Base-by-base conservation (phyloP, 768 basidiomycete species). In the Agrocybe chaxingu region DNA sequence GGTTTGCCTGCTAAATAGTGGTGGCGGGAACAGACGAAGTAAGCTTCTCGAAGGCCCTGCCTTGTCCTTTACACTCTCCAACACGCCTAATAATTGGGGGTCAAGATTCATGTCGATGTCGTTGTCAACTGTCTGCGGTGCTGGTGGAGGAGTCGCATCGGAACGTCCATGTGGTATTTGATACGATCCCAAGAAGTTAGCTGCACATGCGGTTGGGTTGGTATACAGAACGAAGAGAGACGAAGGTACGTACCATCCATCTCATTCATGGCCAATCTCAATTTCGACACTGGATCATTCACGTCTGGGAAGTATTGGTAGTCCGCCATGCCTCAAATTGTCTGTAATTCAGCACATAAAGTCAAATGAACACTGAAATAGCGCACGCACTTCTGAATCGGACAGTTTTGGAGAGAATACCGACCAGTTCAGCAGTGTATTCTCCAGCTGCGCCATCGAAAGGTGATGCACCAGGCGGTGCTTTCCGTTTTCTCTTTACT, bases 241-340 rank as follows among this genome's bases (percentile, higher is more conserved):
- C 7, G 9, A 29, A 11, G 10, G 31, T 7, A n/a, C 79, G 47
- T 61, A 96, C 96, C 88, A 57, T 98, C 87, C 78, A 97, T 83
- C 5, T 73, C 72, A 42, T 84, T 79, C 82, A 98, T 86, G 0
- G 91, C 80, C 9, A 74, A 57, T 3, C 90, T 83, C 47, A 98
- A 68, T 50, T 81, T 72, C 2, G 84, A 66, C 3, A 92, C 70
- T 2, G 87, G 84, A 60, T 96, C 92, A 10, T 80, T 66, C 63
- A 75, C 70, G 50, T 87, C 75, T 1, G 92, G 92, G 53, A 85
- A 79, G 66, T 84, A 97, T 66, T 97, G 94, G 64, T 84, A 97
- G 66, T 98, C 96, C 35, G 85, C 90, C 89, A 98, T 92, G 50
- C 85, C 96, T 98, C 50, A 13, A 34, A 37, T n/a, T 50, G 10